Evolutionary conservation across 1,139 yeast genomes (phyloP), one percentile per base, ranked within the genome.

Genomic region (Spathaspora sp.): DNA sequence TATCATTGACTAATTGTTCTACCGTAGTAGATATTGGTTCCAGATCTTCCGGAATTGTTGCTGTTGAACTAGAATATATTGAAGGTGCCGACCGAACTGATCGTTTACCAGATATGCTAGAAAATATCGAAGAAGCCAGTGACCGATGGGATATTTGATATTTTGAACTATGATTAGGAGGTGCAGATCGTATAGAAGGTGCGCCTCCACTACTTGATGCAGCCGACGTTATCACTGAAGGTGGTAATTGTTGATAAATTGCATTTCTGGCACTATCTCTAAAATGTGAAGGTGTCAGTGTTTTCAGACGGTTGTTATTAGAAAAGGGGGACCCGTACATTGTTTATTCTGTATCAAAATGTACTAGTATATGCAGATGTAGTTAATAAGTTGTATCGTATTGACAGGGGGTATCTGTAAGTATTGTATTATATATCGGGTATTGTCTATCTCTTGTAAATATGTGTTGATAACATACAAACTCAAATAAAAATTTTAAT

Each of bases 31-130:
- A 61, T 2, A 71, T 58, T 2, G 76, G 78, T 48, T 72, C 79
- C 45, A 69, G 59, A 51, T 74, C 78, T 55, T 74, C 80, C 1
- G 80, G 80, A 33, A 74, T 74, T 15, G 79, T 74, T 31, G 74
- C 78, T 1, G 78, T 72, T 20, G 74, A 68, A 41, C 64, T 60
- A 36, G 76, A 69, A 52, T 72, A 73, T 27, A 72, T 61, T 18
- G 75, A 70, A 1, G 78, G 79, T 0, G 78, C 78, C 7, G 74
- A 67, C 25, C 79, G 58, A 9, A 72, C 74, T 5, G 74, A 67
- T 34, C 78, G 54, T 48, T 68, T 70, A 20, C 71, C 66, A 45
- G 66, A 58, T n/a, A 70, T 61, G 49, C 72, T 70, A n/a, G 51
- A 43, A 51, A 50, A 48, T 37, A 56, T 37, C 26, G 48, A 43